Evolutionary conservation across 2,329 filamentous ascomycete species (phyloP).

Genomic region (Penicillium brasilianum): DNA sequence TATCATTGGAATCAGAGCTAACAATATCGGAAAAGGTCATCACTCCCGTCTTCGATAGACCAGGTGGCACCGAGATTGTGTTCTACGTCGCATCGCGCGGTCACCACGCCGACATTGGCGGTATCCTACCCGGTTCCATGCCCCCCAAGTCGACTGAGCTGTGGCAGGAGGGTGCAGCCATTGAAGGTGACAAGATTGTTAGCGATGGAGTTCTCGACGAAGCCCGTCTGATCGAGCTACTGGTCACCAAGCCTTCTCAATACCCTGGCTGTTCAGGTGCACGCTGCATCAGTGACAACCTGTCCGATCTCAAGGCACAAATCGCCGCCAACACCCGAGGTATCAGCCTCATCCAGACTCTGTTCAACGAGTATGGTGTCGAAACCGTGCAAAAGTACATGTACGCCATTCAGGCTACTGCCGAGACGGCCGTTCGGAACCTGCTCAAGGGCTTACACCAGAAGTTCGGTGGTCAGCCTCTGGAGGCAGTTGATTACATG

Average conservation of each 20-base stretch:
- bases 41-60: constrained; percentile 73
- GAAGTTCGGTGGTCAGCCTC: constrained; percentile 70
- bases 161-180: constrained; percentile 55
- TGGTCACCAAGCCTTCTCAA: constrained; percentile 74
- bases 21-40: constrained; percentile 54
- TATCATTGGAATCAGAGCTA: background rate
- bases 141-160: constrained; percentile 61
- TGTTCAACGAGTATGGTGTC: constrained; percentile 80
- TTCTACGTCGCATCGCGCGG: constrained; percentile 83
- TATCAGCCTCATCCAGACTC: constrained; percentile 73
- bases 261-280: constrained; percentile 79
- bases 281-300: constrained; percentile 77
- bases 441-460: constrained; percentile 74
- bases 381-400: constrained; percentile 82
- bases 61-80: constrained; percentile 69
- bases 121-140: constrained; percentile 82
- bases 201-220: constrained; percentile 80
- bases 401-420: constrained; percentile 80
- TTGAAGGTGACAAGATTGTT: constrained; percentile 66
- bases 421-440: constrained; percentile 74
- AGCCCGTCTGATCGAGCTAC: constrained; percentile 70
- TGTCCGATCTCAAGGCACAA: constrained; percentile 86
- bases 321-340: constrained; percentile 87
- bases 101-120: constrained; percentile 84
- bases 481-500: constrained; percentile 81